Evolutionary conservation across 805 yeast genomes (phyloP), one percentile per base, ranked within the genome.

Genomic region (Clavispora santaluciae): DNA sequence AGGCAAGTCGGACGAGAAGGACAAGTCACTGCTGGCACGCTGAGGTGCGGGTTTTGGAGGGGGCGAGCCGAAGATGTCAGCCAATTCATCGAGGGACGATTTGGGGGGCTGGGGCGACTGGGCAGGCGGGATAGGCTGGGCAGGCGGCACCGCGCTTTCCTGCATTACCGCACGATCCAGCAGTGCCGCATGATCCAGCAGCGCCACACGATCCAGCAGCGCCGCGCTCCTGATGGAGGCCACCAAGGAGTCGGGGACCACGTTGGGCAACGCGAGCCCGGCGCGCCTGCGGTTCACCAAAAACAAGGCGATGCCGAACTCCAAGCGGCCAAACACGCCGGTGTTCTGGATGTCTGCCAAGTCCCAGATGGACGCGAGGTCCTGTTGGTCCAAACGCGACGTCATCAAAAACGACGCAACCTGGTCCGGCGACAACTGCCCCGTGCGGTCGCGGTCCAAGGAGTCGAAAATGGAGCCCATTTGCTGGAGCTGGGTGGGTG

Each of bases 251-350:
- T 75, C 75, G 2, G 96, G 96, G 17, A 89, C 78, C 11, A 81
- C 75, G 43, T 78, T 78, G 2, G 99, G 98, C 48, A 93, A 70
- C 21, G 76, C 80, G 26, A 70, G 70, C 15, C 98, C 98, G 2
- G 85, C 75, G 43, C 90, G 70, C 54, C 78, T 83, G 62, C 83
- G 86, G 63, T 89, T 95, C 7, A 93, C 93, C 50, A 93, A 75
- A 58, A 83, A 91, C 87, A 93, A 83, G 13, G 98, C 97, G 56
- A 93, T 83, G 3, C 95, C 81, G 61, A 93, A 93, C 60, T 93
- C 99, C 49, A 78, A 72, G 54, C 76, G 79, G 36, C 86, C 74
- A 56, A 93, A 88, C 31, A 75, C 75, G 20, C 96, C 97, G 33
- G 86, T 79, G 61, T 88, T 88, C 50, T 86, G 84, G 46, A 88